These are phyloP conservation scores for Amaranthus tricolor DNA, from an alignment of 179 eudicot species.

Conservation along the genomic window DNA sequence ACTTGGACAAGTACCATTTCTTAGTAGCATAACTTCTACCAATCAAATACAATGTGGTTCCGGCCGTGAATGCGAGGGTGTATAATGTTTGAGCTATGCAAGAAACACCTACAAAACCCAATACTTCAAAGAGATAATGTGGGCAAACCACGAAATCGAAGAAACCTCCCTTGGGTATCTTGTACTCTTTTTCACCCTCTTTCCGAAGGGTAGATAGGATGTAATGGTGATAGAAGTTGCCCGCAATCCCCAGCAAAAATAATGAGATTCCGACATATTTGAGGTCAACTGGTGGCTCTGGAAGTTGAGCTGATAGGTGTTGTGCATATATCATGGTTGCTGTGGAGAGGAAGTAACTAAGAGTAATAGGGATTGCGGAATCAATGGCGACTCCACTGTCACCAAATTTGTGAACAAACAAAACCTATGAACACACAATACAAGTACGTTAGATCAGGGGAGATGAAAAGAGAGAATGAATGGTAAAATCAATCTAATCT, in stretches of 20 bases:
- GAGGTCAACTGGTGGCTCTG: conserved; percentile 44
- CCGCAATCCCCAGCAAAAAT: conserved; percentile 45
- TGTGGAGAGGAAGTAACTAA: conserved; percentile 30
- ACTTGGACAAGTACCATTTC: conserved; percentile 63
- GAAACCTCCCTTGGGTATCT: conserved; percentile 63
- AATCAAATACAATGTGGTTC: conserved; percentile 33
- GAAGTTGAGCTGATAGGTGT: conserved; percentile 31
- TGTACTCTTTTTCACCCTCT: conserved; percentile 46
- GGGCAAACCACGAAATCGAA: conserved; percentile 57
- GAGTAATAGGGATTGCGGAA: conserved; percentile 26
- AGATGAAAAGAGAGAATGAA: neutral
- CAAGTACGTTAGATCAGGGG: neutral
- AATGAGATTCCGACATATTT: conserved; percentile 36
- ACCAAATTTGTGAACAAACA: conserved; percentile 60
- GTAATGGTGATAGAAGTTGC: conserved; percentile 68
- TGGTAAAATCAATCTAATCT: neutral
- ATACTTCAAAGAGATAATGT: conserved; percentile 60
- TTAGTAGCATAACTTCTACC: conserved; percentile 57
- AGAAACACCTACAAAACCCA: conserved; percentile 53
- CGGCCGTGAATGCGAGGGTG: conserved; percentile 34
- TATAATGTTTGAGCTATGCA: conserved; percentile 57
- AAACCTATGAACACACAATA: conserved; percentile 26
- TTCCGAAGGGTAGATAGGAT: conserved; percentile 48
- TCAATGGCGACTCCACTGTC: conserved; percentile 35
- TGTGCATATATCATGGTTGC: conserved; percentile 42